phyloP scores from a whole-genome alignment of 352 stramenopile genomes.

The Aphanomyces invadans region DNA sequence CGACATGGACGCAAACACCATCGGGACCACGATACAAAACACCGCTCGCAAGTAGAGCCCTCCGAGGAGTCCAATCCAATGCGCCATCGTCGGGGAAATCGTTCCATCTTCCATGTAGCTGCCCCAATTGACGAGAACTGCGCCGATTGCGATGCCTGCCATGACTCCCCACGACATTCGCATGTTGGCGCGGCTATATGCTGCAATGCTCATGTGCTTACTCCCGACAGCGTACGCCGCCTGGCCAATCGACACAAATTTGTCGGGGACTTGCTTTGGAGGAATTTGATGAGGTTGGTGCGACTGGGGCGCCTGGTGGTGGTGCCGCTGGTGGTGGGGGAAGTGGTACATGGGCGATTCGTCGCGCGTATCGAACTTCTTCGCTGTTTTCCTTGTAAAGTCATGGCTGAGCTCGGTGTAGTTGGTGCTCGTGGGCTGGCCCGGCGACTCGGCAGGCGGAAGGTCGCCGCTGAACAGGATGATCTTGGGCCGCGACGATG shows the following conservation, averaged over 20 bases:
- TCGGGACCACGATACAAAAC: slow-evolving; percentile 57
- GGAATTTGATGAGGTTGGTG: neutral
- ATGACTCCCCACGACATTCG: slow-evolving; percentile 27
- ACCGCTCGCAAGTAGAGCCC: slow-evolving; percentile 54
- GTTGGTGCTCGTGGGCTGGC: neutral
- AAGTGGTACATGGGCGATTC: neutral
- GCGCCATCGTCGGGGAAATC: slow-evolving; percentile 30
- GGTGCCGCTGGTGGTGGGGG: neutral
- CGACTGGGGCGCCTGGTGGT: neutral
- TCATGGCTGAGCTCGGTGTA: slow-evolving; percentile 15
- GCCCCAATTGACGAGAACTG: slow-evolving; percentile 35
- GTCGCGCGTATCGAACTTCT: neutral
- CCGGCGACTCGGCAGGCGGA: neutral
- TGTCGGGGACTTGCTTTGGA: neutral
- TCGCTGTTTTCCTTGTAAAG: neutral
- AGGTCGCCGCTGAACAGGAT: slow-evolving; percentile 21
- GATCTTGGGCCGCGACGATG: slow-evolving; percentile 8
- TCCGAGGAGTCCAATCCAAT: slow-evolving; percentile 51
- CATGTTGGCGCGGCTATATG: neutral
- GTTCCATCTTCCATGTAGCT: slow-evolving; percentile 24
- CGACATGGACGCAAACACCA: slow-evolving; percentile 61
- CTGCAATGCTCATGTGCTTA: neutral
- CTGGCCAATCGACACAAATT: neutral
- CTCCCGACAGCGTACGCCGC: neutral
- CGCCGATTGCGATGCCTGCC: slow-evolving; percentile 38